Percentiles rank a stretch among this genome's conserved stretches.
Conservation (phyloP, 202 grass and related monocot species). For the Schoenoplectus tabernaemontani region DNA sequence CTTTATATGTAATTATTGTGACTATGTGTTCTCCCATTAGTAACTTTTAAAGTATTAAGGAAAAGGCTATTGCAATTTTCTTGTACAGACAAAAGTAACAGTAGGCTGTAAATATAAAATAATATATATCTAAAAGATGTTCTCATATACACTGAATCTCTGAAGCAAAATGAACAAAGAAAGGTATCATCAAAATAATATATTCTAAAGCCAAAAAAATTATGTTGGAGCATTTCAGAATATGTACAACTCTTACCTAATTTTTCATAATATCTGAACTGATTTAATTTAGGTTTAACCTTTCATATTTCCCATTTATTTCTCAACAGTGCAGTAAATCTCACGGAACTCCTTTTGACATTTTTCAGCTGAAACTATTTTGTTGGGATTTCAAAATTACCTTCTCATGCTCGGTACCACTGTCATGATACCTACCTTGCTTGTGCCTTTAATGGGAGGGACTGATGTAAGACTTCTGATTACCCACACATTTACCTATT, state of each 20-base stretch:
- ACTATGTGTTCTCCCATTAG: no score
- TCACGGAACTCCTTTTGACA: slow-evolving; percentile 2
- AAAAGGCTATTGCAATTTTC: no score
- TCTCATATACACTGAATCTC: not conserved
- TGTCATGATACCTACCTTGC: slow-evolving; percentile 47
- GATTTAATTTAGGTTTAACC: slow-evolving; percentile 6
- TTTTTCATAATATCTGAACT: not conserved
- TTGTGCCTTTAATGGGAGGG: slow-evolving; percentile 49
- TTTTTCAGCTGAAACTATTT: slow-evolving; percentile 44
- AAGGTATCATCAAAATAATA: not conserved
- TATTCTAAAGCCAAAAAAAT: not conserved
- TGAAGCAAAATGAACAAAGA: not conserved
- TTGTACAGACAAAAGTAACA: no score
- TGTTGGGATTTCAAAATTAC: slow-evolving; percentile 48
- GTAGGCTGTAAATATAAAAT: no score
- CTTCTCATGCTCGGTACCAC: slow-evolving; percentile 42
- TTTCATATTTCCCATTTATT: not conserved
- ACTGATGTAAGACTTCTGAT: slow-evolving; percentile 33
- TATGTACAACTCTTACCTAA: not conserved
- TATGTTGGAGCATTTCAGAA: not conserved
- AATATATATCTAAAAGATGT: not conserved
- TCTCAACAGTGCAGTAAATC: not conserved
- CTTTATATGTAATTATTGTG: no score
- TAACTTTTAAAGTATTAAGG: no score
- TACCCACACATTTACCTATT: not conserved